Base-by-base conservation (phyloP, 306 rosid species). In the Prunus armeniaca region DNA sequence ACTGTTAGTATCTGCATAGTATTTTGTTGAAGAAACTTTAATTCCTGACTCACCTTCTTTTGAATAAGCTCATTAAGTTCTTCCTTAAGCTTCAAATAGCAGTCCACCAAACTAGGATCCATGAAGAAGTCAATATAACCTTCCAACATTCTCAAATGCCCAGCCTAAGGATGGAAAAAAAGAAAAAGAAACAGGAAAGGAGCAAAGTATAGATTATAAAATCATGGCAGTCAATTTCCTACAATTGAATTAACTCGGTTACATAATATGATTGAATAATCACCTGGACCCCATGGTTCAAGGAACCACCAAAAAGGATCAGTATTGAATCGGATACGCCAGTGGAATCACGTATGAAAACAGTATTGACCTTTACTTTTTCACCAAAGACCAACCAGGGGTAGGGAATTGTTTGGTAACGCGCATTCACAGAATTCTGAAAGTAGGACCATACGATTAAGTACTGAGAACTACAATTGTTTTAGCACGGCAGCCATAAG, bases 371-470 rank as follows among this genome's bases (percentile, higher is more conserved):
- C 82, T 92, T 92, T 74, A 95, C 93, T 85, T 95, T 95, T 83
- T 95, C 98, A 18, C 95, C 93, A 79, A 95, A 95, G 74, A 92
- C 97, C 87, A 95, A 83, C 98, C 98, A 95, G 30, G 98, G 98
- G 77, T 92, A 92, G 66, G 96, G 90, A 85, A 95, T 95, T 52
- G 96, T 92, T 77, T 95, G 96, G 86, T 86, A 92, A 12, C 97
- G 96, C 15, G 92, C 91, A 77, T 95, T 95, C 79, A 95, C 98
- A 9, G 97, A 95, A 82, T 95, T 92, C 98, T 95, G 96, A 69
- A 41, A 76, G 51, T 77, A 86, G 81, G 82, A 83, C 51, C 69
- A 45, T 69, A n/a, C 30, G 72, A 61, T 30, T 75, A 49, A 30
- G 15, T 56, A 45, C 43, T 64, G 13, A 25, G 51, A 79, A 61